Percentiles rank a stretch among this genome's conserved stretches.
These are phyloP conservation scores for Candida vaughaniae DNA, from an alignment of 805 yeast genomes.

Conservation along the genomic window DNA sequence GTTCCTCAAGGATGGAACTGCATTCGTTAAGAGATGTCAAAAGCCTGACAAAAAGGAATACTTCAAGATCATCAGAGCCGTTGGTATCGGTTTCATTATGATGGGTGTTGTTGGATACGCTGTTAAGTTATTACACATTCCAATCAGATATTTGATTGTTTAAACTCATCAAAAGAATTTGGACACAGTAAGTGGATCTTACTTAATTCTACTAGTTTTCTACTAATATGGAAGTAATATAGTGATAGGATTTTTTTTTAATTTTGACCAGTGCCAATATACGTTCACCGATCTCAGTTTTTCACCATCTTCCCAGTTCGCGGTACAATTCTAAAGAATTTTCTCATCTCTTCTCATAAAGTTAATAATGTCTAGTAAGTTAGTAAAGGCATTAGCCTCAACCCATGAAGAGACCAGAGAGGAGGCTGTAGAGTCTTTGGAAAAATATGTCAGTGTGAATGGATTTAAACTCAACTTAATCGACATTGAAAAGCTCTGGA, in stretches of 20 bases:
- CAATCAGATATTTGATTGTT: constrained; percentile 93
- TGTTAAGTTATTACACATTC: constrained; percentile 91
- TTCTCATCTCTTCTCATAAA: too few species aligned
- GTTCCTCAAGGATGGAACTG: constrained; percentile 86
- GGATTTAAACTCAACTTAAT: constrained; percentile 41
- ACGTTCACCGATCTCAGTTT: too few species aligned
- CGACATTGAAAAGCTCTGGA: constrained; percentile 87
- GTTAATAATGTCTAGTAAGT: constrained; percentile 39
- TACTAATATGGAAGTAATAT: too few species aligned
- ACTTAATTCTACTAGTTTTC: too few species aligned
- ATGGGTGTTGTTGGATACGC: constrained; percentile 98
- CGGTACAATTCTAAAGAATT: too few species aligned
- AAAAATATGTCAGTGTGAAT: constrained; percentile 25
- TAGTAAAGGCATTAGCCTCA: constrained; percentile 81
- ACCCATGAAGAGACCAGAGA: constrained; percentile 76
- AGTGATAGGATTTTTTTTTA: too few species aligned
- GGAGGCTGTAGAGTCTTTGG: constrained; percentile 24
- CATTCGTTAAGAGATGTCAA: constrained; percentile 86
- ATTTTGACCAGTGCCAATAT: too few species aligned
- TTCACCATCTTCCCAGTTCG: too few species aligned
- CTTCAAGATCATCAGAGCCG: constrained; percentile 86
- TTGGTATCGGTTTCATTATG: constrained; percentile 93
- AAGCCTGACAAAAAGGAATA: constrained; percentile 91
- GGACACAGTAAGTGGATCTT: too few species aligned
- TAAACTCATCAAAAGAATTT: constrained; percentile 42